phyloP scores from a whole-genome alignment of 2,329 filamentous ascomycete species.

The Bipolaris zeicola region DNA sequence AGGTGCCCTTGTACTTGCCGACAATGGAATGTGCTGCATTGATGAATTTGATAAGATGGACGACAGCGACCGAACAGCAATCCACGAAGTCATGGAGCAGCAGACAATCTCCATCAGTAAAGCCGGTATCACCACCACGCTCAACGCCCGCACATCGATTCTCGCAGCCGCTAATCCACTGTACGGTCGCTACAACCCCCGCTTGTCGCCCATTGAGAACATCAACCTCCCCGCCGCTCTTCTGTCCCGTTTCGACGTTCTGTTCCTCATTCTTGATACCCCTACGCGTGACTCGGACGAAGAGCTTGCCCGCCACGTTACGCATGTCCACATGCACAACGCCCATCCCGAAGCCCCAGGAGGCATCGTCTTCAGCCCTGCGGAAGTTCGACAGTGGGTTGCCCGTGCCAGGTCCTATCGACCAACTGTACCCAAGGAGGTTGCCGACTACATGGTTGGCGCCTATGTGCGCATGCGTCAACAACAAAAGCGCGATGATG shows the following conservation, averaged over 20 bases:
- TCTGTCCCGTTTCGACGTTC: constrained; percentile 93
- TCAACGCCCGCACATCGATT: constrained; percentile 95
- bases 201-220: constrained; percentile 96
- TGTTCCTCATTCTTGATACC: constrained; percentile 96
- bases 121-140: constrained; percentile 93
- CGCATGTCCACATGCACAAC: constrained; percentile 96
- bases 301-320: constrained; percentile 92
- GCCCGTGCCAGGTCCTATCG: constrained; percentile 89
- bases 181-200: constrained; percentile 97
- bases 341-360: constrained; percentile 76
- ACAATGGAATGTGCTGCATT: constrained; percentile 85
- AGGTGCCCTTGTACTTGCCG: constrained; percentile 77
- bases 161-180: constrained; percentile 95
- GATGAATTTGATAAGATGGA: constrained; percentile 93
- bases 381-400: constrained; percentile 95
- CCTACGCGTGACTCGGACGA: constrained; percentile 88
- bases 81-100: constrained; percentile 89
- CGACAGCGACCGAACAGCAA: constrained; percentile 79
- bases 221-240: constrained; percentile 98
- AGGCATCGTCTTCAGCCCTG: constrained; percentile 82
- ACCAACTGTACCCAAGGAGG: constrained; percentile 79
- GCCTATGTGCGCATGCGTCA: constrained; percentile 95
- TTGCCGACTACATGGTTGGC: constrained; percentile 95
- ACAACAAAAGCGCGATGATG: constrained; percentile 88
- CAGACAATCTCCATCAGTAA: constrained; percentile 87